Percentiles rank a stretch among this genome's conserved stretches.
Conservation (phyloP, 441 rosid genomes). For the Euphorbia celastroides region DNA sequence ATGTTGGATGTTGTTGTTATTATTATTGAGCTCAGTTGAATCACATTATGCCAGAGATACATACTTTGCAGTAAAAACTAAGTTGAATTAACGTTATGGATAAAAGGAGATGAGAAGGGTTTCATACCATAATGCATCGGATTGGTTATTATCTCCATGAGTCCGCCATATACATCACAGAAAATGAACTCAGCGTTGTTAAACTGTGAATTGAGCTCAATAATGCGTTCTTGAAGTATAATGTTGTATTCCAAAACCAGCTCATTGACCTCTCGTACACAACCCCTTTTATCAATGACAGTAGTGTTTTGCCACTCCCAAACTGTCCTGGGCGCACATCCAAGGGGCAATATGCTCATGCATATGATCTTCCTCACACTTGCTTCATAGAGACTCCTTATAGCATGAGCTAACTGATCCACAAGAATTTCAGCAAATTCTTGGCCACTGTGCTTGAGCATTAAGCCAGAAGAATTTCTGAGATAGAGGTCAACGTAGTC, state of each 20-base stretch:
- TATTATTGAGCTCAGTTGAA: too few species aligned
- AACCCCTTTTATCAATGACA: constrained; percentile 14
- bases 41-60: not conserved
- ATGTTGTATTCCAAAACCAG: constrained; percentile 43
- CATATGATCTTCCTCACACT: constrained; percentile 42
- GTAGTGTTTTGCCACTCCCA: constrained; percentile 35
- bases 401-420: constrained; percentile 42
- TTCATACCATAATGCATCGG: constrained; percentile 33
- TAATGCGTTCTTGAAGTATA: constrained; percentile 32
- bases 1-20: not conserved
- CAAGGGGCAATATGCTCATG: constrained; percentile 51
- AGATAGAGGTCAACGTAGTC: constrained; percentile 54
- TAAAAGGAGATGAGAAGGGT: not conserved
- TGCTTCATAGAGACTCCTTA: constrained; percentile 39
- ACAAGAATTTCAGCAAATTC: constrained; percentile 44
- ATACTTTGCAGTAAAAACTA: not conserved
- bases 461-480: constrained; percentile 32
- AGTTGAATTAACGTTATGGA: not conserved
- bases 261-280: constrained; percentile 44
- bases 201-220: constrained; percentile 33
- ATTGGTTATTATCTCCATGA: constrained; percentile 40
- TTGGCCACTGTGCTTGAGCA: constrained; percentile 37
- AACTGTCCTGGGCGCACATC: constrained; percentile 44
- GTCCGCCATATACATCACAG: constrained; percentile 44
- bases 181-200: constrained; percentile 40